Percentiles rank a stretch among this genome's conserved stretches.
Evolutionary conservation across 768 basidiomycete genomes (phyloP).

Genomic region (Coprinellus micaceus): DNA sequence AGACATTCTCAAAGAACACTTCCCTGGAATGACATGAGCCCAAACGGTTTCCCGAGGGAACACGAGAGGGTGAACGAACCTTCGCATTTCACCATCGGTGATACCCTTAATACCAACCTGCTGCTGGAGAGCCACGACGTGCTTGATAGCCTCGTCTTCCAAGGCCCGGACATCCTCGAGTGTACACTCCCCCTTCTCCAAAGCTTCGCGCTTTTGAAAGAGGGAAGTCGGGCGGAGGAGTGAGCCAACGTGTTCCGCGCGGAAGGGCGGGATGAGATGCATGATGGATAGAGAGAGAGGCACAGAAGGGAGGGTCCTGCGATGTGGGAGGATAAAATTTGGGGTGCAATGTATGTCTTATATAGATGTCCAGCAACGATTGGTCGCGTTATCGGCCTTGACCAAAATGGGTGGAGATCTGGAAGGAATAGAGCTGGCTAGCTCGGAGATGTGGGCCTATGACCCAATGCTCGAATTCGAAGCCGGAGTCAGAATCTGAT

Average conservation of each 20-base stretch:
- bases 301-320: no score
- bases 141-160: slow-evolving; percentile 52
- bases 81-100: slow-evolving; percentile 58
- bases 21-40: slow-evolving; percentile 30
- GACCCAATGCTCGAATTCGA: not conserved
- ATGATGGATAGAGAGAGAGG: slow-evolving; percentile 15
- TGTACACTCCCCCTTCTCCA: slow-evolving; percentile 40
- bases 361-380: not conserved
- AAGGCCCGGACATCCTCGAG: slow-evolving; percentile 40
- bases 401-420: slow-evolving; percentile 8
- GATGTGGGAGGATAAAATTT: no score
- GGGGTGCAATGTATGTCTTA: no score
- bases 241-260: slow-evolving; percentile 61
- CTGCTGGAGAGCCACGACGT: slow-evolving; percentile 51
- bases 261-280: slow-evolving; percentile 36
- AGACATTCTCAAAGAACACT: slow-evolving; percentile 63
- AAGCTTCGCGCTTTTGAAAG: slow-evolving; percentile 41
- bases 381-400: not conserved
- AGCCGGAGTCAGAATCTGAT: not conserved
- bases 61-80: slow-evolving; percentile 17
- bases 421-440: not conserved
- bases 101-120: slow-evolving; percentile 55
- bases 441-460: not conserved
- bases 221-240: slow-evolving; percentile 53
- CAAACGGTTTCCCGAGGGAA: not conserved